Evolutionary conservation across 2,329 filamentous ascomycete genomes (phyloP).

Genomic region (Fusarium guadeloupense): DNA sequence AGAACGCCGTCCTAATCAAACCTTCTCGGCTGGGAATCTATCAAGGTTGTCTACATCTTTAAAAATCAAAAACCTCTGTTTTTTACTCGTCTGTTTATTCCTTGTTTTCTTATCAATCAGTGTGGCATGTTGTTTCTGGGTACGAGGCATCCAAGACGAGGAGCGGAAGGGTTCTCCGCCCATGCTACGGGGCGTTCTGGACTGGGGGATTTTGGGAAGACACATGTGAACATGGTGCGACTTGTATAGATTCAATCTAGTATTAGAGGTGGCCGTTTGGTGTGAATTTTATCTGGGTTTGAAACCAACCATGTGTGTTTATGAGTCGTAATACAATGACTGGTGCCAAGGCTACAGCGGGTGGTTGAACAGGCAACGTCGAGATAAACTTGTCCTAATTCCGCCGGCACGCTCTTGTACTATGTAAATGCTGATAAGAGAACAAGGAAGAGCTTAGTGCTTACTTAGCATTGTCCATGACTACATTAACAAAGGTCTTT

Average conservation of each 20-base stretch:
- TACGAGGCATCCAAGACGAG: slow-evolving; percentile 43
- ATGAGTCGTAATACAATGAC: background rate
- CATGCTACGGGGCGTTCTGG: slow-evolving; percentile 45
- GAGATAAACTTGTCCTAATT: background rate
- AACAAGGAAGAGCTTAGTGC: too few species aligned
- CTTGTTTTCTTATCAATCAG: slow-evolving; percentile 36
- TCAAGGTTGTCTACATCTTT: slow-evolving; percentile 31
- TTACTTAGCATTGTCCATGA: too few species aligned
- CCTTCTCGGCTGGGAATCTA: slow-evolving; percentile 27
- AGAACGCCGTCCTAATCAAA: slow-evolving; percentile 39
- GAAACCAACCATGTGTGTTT: slow-evolving; percentile 21
- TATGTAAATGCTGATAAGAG: too few species aligned
- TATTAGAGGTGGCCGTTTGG: slow-evolving; percentile 44
- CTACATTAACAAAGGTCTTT: too few species aligned
- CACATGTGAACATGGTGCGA: slow-evolving; percentile 44
- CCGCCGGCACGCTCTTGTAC: too few species aligned
- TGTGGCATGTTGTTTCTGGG: slow-evolving; percentile 44
- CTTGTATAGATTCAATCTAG: slow-evolving; percentile 46
- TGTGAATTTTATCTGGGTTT: slow-evolving; percentile 40
- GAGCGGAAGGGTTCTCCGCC: slow-evolving; percentile 40
- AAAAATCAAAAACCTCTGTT: slow-evolving; percentile 26
- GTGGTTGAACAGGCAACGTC: background rate
- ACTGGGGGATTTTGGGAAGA: slow-evolving; percentile 43
- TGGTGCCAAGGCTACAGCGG: background rate
- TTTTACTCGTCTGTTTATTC: slow-evolving; percentile 23